Percentiles rank a stretch among this genome's conserved stretches.
Conservation (phyloP, 2,329 filamentous ascomycete species). For the Gremmenia infestans region DNA sequence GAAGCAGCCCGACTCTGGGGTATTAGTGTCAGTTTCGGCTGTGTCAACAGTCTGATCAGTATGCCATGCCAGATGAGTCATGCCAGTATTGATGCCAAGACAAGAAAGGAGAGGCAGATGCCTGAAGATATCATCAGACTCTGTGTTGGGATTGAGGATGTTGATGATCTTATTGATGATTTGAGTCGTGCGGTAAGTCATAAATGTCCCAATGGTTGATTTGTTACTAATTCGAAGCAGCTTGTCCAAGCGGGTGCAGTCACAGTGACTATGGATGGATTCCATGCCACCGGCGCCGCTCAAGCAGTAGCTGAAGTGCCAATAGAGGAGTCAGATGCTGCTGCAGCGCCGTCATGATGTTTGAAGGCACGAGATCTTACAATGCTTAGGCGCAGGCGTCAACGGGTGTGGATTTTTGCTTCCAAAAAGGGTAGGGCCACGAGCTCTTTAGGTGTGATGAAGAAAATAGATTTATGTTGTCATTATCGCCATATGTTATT, state of each 20-base stretch:
- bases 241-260: conserved; percentile 94
- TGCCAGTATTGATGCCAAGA: conserved; percentile 95
- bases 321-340: conserved; percentile 27
- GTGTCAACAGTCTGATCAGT: conserved; percentile 96
- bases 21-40: conserved; percentile 96
- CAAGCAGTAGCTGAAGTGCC: conserved; percentile 23
- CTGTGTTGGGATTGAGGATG: conserved; percentile 95
- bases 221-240: conserved; percentile 37
- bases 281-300: conserved; percentile 52
- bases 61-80: conserved; percentile 99
- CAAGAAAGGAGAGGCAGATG: conserved; percentile 80
- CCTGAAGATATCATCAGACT: conserved; percentile 94
- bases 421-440: not conserved
- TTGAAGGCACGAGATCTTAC: not conserved
- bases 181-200: conserved; percentile 78
- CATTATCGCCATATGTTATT: not conserved
- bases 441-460: not conserved
- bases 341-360: conserved; percentile 17
- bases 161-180: conserved; percentile 87
- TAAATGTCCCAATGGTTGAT: conserved; percentile 4
- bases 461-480: not conserved
- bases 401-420: conserved; percentile 1
- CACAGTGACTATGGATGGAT: conserved; percentile 75
- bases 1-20: conserved; percentile 88
- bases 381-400: conserved; percentile 18